Evolutionary conservation across 225 moss, liverwort and hornwort species (phyloP).

Genomic region (Takakia lepidozioides): DNA sequence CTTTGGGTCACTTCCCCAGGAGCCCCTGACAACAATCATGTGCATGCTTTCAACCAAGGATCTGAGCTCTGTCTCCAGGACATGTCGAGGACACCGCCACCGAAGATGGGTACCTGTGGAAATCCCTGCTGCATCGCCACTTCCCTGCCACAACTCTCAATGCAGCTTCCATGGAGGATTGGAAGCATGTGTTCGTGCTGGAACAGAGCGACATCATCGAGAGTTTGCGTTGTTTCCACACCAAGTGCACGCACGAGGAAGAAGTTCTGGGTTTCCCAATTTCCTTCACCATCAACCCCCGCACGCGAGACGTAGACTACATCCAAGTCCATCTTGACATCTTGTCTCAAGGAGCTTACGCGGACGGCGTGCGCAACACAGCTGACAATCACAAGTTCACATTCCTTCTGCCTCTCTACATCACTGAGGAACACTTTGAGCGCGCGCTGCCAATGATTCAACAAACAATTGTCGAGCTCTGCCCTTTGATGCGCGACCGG

Average conservation of each 20-base stretch:
- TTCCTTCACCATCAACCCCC: conserved; percentile 20
- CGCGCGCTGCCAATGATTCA: conserved; percentile 12
- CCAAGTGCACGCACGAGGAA: conserved; percentile 19
- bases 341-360: conserved; percentile 13
- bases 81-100: conserved; percentile 16
- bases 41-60: conserved; percentile 15
- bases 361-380: conserved; percentile 13
- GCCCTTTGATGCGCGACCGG: conserved; percentile 3
- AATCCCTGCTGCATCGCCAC: conserved; percentile 13
- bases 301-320: conserved; percentile 17
- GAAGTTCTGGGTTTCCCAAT: conserved; percentile 21
- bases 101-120: conserved; percentile 20
- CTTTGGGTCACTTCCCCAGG: conserved; percentile 18
- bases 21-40: conserved; percentile 22
- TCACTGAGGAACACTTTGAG: conserved; percentile 16
- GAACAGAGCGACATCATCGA: conserved; percentile 19
- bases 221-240: conserved; percentile 22
- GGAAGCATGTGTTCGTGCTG: conserved; percentile 20
- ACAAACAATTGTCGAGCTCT: conserved; percentile 13
- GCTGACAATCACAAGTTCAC: conserved; percentile 16
- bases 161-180: conserved; percentile 18
- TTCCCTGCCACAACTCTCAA: conserved; percentile 15
- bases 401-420: conserved; percentile 21
- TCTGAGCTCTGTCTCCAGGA: conserved; percentile 9
- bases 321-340: conserved; percentile 18